A percentile compares a stretch with the other conserved stretches of the same genome.
These are phyloP conservation scores for Grosmannia huntii DNA, from an alignment of 2,329 filamentous ascomycete genomes.

Conservation along the genomic window DNA sequence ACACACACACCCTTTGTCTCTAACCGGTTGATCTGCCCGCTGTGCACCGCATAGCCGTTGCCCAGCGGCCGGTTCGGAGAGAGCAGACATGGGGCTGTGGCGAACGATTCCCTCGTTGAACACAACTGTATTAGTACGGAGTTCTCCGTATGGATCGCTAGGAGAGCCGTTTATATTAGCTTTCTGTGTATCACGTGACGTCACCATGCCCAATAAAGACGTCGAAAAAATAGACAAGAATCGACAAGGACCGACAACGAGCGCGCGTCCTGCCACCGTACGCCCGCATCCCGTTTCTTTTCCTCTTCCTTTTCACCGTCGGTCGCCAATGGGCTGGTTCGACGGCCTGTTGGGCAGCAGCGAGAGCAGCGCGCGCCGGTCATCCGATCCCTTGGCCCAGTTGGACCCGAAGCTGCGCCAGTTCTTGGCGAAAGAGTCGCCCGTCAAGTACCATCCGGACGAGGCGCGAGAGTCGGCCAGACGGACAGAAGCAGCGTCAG, in stretches of 20 bases:
- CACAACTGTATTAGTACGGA: too few species aligned
- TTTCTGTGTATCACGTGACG: background rate
- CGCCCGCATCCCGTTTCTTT: background rate
- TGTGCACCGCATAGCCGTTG: conserved; percentile 12
- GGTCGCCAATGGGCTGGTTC: conserved; percentile 41
- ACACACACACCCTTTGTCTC: conserved; percentile 5
- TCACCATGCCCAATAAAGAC: background rate
- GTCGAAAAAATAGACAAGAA: background rate
- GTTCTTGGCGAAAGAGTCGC: conserved; percentile 73
- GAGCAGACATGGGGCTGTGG: too few species aligned
- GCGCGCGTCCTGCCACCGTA: too few species aligned
- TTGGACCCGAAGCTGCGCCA: conserved; percentile 75
- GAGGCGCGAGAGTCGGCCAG: conserved; percentile 2
- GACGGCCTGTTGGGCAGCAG: conserved; percentile 31
- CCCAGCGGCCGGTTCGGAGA: conserved; percentile 7
- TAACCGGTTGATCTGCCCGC: conserved; percentile 12
- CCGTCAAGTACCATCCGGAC: conserved; percentile 37
- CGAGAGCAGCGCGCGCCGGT: conserved; percentile 30
- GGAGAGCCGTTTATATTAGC: too few species aligned
- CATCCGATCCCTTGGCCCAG: conserved; percentile 50
- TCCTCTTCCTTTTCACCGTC: background rate
- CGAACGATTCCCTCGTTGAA: too few species aligned
- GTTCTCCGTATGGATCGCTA: too few species aligned
- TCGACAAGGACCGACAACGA: background rate
- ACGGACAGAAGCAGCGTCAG: conserved; percentile 2